These are phyloP conservation scores for Gastroboletus turbinatus DNA, from an alignment of 1,284 basidiomycete genomes.

Conservation along the genomic window DNA sequence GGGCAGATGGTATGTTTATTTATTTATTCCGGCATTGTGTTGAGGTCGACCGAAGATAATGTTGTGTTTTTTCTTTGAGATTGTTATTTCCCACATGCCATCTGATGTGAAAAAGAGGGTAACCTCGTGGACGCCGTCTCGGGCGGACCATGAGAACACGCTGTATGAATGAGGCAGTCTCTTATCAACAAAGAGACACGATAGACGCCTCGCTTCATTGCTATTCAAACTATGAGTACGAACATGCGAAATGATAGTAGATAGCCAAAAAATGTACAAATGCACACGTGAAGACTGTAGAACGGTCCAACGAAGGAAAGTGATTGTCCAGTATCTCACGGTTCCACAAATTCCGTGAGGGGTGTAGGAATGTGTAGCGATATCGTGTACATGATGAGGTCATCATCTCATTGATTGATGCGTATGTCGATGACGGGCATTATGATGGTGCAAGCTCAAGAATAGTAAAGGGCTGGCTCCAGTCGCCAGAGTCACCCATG, in stretches of 20 bases:
- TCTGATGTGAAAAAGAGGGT: no score
- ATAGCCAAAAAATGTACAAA: constrained; percentile 8
- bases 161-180: neutral
- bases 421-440: constrained; percentile 14
- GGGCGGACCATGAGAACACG: neutral
- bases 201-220: neutral
- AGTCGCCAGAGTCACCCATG: constrained; percentile 52
- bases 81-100: no score
- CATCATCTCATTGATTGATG: constrained; percentile 7
- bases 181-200: neutral
- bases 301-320: neutral
- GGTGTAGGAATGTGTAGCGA: neutral
- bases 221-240: constrained; percentile 11
- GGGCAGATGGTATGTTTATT: no score
- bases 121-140: neutral
- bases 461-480: constrained; percentile 42
- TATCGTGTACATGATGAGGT: constrained; percentile 13
- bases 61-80: no score
- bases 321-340: constrained; percentile 5
- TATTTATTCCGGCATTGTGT: no score
- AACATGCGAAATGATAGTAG: neutral
- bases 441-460: constrained; percentile 11
- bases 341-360: constrained; percentile 15
- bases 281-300: constrained; percentile 2
- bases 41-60: no score